Percentiles rank a stretch among this genome's conserved stretches.
Evolutionary conservation across 371 early-diverging fungal genomes (phyloP).

Genomic region (Thermomucor indicae-seudaticae): DNA sequence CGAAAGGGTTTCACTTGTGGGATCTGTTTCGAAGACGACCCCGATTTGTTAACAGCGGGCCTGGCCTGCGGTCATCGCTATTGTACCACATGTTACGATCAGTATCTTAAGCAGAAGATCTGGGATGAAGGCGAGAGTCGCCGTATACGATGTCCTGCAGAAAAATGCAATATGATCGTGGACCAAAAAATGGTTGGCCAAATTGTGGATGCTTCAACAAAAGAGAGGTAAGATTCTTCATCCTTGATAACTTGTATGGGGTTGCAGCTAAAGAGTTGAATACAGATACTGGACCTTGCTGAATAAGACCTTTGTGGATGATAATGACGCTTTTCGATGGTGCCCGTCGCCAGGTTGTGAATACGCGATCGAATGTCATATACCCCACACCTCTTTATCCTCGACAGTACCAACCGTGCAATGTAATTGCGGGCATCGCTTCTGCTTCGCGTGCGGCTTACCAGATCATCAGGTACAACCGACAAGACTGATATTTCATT

Average conservation of each 20-base stretch:
- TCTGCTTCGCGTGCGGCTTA: conserved; percentile 87
- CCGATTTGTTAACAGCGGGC: conserved; percentile 51
- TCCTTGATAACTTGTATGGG: neutral
- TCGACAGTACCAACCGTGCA: conserved; percentile 76
- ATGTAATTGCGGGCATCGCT: conserved; percentile 71
- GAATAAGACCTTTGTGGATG: conserved; percentile 81
- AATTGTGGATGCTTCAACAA: conserved; percentile 44
- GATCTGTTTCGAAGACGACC: conserved; percentile 73
- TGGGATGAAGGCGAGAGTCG: conserved; percentile 77
- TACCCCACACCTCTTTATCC: conserved; percentile 53
- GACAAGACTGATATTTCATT: neutral
- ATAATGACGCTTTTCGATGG: conserved; percentile 72
- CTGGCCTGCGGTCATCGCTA: conserved; percentile 78
- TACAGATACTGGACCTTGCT: conserved; percentile 67
- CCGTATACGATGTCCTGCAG: conserved; percentile 73
- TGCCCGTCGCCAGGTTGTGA: conserved; percentile 93
- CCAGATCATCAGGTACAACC: conserved; percentile 67
- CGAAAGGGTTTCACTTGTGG: conserved; percentile 66
- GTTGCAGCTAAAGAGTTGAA: too few species aligned
- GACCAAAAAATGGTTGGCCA: conserved; percentile 66
- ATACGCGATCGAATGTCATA: conserved; percentile 81
- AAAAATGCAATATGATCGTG: conserved; percentile 68
- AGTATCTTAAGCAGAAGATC: conserved; percentile 78
- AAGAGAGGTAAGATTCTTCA: conserved; percentile 38
- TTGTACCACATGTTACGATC: conserved; percentile 76